A percentile compares a stretch with the other conserved stretches of the same genome.
phyloP scores from a whole-genome alignment of 2,329 filamentous ascomycete species.

The Talaromyces piceae region DNA sequence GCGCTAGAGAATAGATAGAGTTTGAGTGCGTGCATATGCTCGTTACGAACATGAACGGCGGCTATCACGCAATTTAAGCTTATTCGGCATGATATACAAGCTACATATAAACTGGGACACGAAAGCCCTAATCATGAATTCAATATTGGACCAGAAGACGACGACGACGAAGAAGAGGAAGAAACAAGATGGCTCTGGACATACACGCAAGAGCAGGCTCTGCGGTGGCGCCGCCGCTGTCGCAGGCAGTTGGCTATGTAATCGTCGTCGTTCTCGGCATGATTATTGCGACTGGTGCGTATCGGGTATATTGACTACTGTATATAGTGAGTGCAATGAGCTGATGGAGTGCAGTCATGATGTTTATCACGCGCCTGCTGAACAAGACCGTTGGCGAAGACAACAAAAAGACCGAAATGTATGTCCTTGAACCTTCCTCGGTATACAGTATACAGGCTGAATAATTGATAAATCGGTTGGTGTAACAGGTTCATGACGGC shows the following conservation, averaged over 20 bases:
- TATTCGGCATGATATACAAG: not conserved
- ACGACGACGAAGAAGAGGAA: too few species aligned
- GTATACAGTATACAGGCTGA: too few species aligned
- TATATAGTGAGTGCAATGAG: not conserved
- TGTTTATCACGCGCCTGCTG: conserved; percentile 40
- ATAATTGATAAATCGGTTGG: too few species aligned
- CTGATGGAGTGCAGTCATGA: conserved; percentile 33
- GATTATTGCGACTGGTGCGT: conserved; percentile 33
- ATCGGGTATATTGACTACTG: not conserved
- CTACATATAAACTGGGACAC: not conserved
- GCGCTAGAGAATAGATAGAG: not conserved
- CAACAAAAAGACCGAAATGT: conserved; percentile 48
- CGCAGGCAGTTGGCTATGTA: conserved; percentile 37
- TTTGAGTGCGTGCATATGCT: too few species aligned
- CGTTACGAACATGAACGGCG: too few species aligned
- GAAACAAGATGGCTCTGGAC: not conserved
- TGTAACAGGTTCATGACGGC: conserved; percentile 47
- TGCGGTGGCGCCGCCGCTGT: conserved; percentile 25
- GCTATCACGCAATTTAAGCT: not conserved
- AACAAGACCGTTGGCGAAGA: conserved; percentile 46
- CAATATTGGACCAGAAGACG: too few species aligned
- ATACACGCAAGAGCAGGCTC: conserved; percentile 13
- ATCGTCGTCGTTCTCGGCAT: conserved; percentile 37
- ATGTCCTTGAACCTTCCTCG: too few species aligned
- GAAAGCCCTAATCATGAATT: too few species aligned